Base-by-base conservation (phyloP, 78 protist genomes). In the Bigelowiella natans region DNA sequence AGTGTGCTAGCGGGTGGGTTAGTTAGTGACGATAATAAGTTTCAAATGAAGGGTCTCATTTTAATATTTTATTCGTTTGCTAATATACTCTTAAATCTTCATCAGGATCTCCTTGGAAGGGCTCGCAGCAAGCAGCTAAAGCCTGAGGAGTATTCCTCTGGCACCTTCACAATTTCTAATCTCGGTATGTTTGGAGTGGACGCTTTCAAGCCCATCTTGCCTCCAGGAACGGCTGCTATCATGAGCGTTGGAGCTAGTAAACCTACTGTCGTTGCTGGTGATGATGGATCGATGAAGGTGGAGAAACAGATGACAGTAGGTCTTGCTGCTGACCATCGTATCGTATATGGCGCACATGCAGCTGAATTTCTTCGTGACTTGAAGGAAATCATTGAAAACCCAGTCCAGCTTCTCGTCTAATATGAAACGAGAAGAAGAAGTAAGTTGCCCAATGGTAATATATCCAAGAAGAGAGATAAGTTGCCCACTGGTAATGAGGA, bases 341-440 rank as follows among this genome's bases (percentile, higher is more conserved):
- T 85, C 92, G 85, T 90, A 84, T 90, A 90, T 31, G 92, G 92
- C 89, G 92, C 92, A 7, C 89, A 90, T 39, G 90, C 90, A 2
- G 92, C 92, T 40, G 29, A n/a, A 39, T 90, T 90, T 89, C 90
- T 90, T 64, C 38, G 38, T 38, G 88, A 37, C 29, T 63, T 90
- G 37, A 51, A 51, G 73, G 73, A 51, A 51, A 51, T 51, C 73
- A 51, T 51, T 18, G 73, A 51, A 18, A 18, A 51, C 73, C 73
- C 73, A 18, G 7, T 26, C 73, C 73, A 51, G 73, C 73, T 51
- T 26, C 73, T 51, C 73, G 7, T 51, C 34, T 51, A 51, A 51
- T n/a, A n/a, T n/a, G n/a, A n/a, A n/a, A n/a, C n/a, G n/a, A n/a
- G n/a, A n/a, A n/a, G n/a, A n/a, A n/a, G n/a, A n/a, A n/a, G n/a